A percentile compares a stretch with the other conserved stretches of the same genome.
Evolutionary conservation across 2,329 filamentous ascomycete genomes (phyloP).

Genomic region (Cryphonectria parasitica): DNA sequence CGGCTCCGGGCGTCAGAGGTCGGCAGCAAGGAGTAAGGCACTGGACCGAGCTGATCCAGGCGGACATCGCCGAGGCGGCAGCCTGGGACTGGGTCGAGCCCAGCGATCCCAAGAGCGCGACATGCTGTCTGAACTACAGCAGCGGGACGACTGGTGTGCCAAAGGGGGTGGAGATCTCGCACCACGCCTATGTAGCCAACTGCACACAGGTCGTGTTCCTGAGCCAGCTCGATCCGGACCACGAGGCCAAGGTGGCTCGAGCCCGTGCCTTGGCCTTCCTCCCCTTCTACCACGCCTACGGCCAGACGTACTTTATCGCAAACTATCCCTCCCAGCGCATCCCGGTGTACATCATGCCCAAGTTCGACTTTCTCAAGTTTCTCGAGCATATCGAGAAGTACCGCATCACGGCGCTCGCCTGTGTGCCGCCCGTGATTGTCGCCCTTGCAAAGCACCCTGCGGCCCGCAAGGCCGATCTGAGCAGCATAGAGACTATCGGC

Average conservation of each 20-base stretch:
- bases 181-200: conserved; percentile 76
- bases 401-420: conserved; percentile 66
- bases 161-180: conserved; percentile 83
- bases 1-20: conserved; percentile 33
- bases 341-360: conserved; percentile 77
- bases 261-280: conserved; percentile 66
- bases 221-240: conserved; percentile 50
- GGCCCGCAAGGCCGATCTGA: conserved; percentile 68
- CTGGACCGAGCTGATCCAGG: conserved; percentile 66
- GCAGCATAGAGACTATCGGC: conserved; percentile 61
- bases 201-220: conserved; percentile 61
- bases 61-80: conserved; percentile 51
- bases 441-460: conserved; percentile 72
- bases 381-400: conserved; percentile 69
- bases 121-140: conserved; percentile 78
- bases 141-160: conserved; percentile 80
- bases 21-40: conserved; percentile 52
- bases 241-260: conserved; percentile 45
- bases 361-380: conserved; percentile 76
- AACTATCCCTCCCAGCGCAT: conserved; percentile 58
- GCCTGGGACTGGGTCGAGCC: conserved; percentile 67
- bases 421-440: conserved; percentile 78
- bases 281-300: conserved; percentile 77
- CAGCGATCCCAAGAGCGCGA: conserved; percentile 52
- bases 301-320: conserved; percentile 72